A percentile compares a stretch with the other conserved stretches of the same genome.
Conservation (phyloP, 768 basidiomycete species). For the Cystofilobasidium ferigula region DNA sequence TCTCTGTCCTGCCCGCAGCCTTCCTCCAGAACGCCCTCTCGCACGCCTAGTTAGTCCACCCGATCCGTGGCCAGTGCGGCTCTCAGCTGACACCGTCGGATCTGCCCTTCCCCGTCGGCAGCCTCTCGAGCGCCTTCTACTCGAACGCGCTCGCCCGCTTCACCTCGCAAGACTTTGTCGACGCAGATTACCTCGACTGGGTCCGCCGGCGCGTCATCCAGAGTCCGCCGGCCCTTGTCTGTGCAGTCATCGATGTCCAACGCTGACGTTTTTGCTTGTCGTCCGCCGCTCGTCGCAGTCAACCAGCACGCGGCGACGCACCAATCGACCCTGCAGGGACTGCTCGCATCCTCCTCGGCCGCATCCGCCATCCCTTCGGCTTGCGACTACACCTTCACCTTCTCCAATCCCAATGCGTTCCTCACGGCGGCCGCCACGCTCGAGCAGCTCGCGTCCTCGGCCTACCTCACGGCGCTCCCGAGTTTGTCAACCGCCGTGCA, state of each 20-base stretch:
- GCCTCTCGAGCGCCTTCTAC: constrained; percentile 13
- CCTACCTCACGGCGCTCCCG: constrained; percentile 25
- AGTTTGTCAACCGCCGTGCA: constrained; percentile 42
- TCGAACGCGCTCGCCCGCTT: constrained; percentile 43
- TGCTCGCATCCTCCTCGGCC: not conserved
- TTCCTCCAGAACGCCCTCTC: not conserved
- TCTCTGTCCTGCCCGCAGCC: not conserved
- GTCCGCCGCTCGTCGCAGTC: constrained; percentile 29
- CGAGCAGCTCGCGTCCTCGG: not conserved
- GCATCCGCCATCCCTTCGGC: constrained; percentile 40
- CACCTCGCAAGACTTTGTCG: constrained; percentile 42
- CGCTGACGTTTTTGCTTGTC: not conserved
- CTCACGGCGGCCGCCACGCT: not conserved
- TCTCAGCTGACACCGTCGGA: not conserved
- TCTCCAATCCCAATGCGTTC: constrained; percentile 41
- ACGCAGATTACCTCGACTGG: constrained; percentile 42
- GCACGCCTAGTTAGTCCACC: not conserved
- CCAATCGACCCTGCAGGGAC: not conserved
- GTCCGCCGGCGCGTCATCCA: constrained; percentile 41
- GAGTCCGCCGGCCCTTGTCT: not conserved
- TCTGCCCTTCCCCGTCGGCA: not conserved
- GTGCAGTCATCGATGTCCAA: not conserved
- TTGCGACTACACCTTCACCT: constrained; percentile 51
- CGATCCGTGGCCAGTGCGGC: not conserved
- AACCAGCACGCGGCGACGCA: constrained; percentile 4